Conservation (phyloP, 768 basidiomycete genomes). For the Russula brevipes region DNA sequence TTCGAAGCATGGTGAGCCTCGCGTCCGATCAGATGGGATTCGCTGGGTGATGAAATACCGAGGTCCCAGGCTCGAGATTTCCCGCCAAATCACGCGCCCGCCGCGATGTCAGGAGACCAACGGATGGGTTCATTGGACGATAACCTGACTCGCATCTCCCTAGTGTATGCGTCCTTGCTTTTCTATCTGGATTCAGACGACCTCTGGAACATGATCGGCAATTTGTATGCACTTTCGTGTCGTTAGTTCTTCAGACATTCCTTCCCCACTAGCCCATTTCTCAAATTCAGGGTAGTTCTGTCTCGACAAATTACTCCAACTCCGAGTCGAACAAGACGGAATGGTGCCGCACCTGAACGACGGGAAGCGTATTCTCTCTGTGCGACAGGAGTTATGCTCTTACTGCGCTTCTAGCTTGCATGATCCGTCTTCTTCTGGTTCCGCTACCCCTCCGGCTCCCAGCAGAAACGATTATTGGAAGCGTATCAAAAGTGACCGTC, state of each 20-base stretch:
- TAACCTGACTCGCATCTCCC: constrained; percentile 1
- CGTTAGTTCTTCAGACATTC: too few relatives aligned
- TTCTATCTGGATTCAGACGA: not conserved
- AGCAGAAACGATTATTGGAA: constrained; percentile 19
- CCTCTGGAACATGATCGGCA: constrained; percentile 17
- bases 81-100: constrained; percentile 10
- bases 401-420: constrained; percentile 15
- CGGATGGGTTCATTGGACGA: constrained; percentile 9
- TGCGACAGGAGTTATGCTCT: constrained; percentile 12
- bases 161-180: not conserved
- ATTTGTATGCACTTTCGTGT: not conserved
- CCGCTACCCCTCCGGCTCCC: constrained; percentile 8
- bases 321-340: not conserved
- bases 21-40: constrained; percentile 11
- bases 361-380: constrained; percentile 12
- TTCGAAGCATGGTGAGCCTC: constrained; percentile 22
- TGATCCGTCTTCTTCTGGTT: constrained; percentile 9
- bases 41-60: constrained; percentile 6
- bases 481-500: constrained; percentile 16
- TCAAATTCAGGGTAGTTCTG: constrained; percentile 15
- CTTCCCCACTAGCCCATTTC: constrained; percentile 10
- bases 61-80: constrained; percentile 19
- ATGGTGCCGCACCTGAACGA: constrained; percentile 5
- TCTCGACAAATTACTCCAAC: not conserved
- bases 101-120: constrained; percentile 4